Conservation (phyloP, 352 stramenopile species). For the Pythium myriotylum region DNA sequence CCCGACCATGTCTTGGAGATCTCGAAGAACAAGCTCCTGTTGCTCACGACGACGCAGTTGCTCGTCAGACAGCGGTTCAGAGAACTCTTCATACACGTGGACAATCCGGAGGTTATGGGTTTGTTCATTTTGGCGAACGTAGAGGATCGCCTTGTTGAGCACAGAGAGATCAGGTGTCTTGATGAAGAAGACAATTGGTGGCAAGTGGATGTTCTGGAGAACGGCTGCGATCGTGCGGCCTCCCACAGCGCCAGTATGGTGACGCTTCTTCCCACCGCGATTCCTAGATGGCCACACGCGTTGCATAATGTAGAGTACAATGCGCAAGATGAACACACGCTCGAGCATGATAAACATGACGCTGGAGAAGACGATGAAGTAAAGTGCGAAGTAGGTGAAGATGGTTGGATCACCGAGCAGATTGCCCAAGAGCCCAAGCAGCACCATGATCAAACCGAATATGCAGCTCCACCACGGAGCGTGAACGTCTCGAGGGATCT, state of each 20-base stretch:
- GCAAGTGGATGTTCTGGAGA: slow-evolving; percentile 68
- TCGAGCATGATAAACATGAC: slow-evolving; percentile 86
- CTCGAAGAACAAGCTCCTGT: slow-evolving; percentile 47
- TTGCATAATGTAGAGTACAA: slow-evolving; percentile 70
- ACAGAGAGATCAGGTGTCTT: slow-evolving; percentile 87
- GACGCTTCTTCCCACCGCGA: slow-evolving; percentile 28
- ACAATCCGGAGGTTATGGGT: slow-evolving; percentile 91
- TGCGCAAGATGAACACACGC: slow-evolving; percentile 73
- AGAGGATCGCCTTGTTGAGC: slow-evolving; percentile 94
- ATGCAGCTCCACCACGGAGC: slow-evolving; percentile 85
- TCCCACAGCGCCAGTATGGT: slow-evolving; percentile 60
- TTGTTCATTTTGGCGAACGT: slow-evolving; percentile 92
- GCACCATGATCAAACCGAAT: slow-evolving; percentile 72
- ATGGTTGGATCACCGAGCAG: slow-evolving; percentile 71
- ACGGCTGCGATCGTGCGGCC: slow-evolving; percentile 67
- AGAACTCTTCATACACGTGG: slow-evolving; percentile 66
- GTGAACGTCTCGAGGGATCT: slow-evolving; percentile 86
- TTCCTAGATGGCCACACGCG: slow-evolving; percentile 55
- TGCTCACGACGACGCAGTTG: slow-evolving; percentile 32
- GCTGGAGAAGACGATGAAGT: slow-evolving; percentile 68
- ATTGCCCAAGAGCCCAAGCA: slow-evolving; percentile 65
- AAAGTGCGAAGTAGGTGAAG: slow-evolving; percentile 83
- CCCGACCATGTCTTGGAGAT: slow-evolving; percentile 75
- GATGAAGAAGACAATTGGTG: slow-evolving; percentile 92
- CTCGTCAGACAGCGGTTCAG: slow-evolving; percentile 43